Evolutionary conservation across 345 rosid species (phyloP).

Genomic region (Camelina sativa): DNA sequence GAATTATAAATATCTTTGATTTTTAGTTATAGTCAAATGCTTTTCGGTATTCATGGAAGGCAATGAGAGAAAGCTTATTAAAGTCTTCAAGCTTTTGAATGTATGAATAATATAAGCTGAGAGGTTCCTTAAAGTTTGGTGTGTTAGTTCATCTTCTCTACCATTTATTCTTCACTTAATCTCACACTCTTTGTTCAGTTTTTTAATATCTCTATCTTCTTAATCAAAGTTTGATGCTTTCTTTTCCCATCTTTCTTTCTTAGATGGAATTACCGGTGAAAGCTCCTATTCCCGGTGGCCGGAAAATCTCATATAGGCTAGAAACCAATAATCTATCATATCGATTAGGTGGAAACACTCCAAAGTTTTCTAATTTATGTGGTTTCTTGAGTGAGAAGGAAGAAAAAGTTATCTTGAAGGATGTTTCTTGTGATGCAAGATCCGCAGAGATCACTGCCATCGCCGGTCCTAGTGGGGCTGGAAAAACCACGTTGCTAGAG

Average conservation of each 20-base stretch:
- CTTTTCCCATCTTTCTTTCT: constrained; percentile 32
- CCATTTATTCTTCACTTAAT: constrained; percentile 45
- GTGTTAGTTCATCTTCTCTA: constrained; percentile 78
- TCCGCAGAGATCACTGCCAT: constrained; percentile 73
- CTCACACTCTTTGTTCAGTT: constrained; percentile 36
- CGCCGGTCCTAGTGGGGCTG: constrained; percentile 95
- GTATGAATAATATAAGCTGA: constrained; percentile 19
- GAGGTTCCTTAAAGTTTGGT: constrained; percentile 57
- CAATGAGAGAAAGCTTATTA: constrained; percentile 23
- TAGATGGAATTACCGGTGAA: constrained; percentile 74
- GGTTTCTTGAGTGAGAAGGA: constrained; percentile 34
- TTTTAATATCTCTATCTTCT: constrained; percentile 37
- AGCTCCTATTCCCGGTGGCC: constrained; percentile 48
- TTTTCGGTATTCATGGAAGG: constrained; percentile 34
- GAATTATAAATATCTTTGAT: constrained; percentile 23
- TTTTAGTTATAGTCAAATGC: constrained; percentile 21
- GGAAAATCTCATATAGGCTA: constrained; percentile 52
- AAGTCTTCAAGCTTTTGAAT: constrained; percentile 29
- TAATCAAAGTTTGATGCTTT: constrained; percentile 23
- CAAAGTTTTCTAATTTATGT: constrained; percentile 43
- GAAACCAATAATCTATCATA: constrained; percentile 69
- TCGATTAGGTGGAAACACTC: constrained; percentile 51
- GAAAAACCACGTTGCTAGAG: constrained; percentile 86
- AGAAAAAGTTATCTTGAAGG: constrained; percentile 58
- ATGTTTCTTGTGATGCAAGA: constrained; percentile 69